These are phyloP conservation scores for Cotoneaster glaucophyllus DNA, from an alignment of 306 rosid species.

Conservation along the genomic window DNA sequence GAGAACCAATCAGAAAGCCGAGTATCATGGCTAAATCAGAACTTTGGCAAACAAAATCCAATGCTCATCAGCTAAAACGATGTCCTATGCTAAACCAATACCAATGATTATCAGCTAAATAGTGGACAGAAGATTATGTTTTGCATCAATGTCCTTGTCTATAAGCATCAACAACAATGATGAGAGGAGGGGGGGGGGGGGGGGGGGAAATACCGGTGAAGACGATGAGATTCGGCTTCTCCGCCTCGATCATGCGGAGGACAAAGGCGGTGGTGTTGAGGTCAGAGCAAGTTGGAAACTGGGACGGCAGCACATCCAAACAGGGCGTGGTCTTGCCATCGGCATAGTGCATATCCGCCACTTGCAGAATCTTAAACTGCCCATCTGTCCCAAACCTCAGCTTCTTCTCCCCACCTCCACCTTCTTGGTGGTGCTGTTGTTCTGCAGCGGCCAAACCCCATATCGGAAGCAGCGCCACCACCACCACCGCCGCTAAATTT, in stretches of 20 bases:
- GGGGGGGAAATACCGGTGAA: conserved; percentile 55
- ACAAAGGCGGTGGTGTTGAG: conserved; percentile 72
- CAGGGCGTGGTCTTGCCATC: conserved; percentile 66
- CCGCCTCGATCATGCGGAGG: conserved; percentile 72
- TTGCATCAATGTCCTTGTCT: too few relatives aligned
- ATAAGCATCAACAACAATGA: not conserved
- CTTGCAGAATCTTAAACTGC: conserved; percentile 83
- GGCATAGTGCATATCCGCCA: conserved; percentile 93
- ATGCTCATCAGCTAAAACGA: not conserved
- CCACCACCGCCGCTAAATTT: not conserved
- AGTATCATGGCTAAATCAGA: not conserved
- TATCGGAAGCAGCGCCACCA: conserved; percentile 18
- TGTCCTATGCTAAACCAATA: not conserved
- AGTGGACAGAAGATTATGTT: too few relatives aligned
- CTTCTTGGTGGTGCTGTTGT: conserved; percentile 1
- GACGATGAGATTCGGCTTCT: conserved; percentile 84
- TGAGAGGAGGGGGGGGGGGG: too few relatives aligned
- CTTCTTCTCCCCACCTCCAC: conserved; percentile 25
- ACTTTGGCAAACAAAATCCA: not conserved
- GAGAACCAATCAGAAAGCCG: not conserved
- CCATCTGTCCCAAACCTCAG: conserved; percentile 57
- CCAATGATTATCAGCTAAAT: not conserved
- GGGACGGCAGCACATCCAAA: conserved; percentile 48
- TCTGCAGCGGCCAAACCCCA: conserved; percentile 26
- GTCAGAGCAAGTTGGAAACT: conserved; percentile 67